Evolutionary conservation across 2,329 filamentous ascomycete species (phyloP).

Genomic region (Chlorencoelia australis): DNA sequence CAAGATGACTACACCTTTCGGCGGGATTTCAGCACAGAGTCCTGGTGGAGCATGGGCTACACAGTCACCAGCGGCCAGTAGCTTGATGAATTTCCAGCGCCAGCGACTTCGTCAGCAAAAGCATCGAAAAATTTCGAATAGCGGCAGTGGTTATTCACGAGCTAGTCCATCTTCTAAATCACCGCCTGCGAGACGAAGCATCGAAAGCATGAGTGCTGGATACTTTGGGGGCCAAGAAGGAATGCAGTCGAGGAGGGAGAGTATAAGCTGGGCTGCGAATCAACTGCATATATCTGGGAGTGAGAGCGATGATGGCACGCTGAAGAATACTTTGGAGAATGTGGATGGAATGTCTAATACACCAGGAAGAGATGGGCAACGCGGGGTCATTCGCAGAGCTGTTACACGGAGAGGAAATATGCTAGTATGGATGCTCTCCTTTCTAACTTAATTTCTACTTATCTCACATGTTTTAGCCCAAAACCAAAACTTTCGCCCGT

Average conservation of each 20-base stretch:
- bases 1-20: conserved; percentile 43
- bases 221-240: conserved; percentile 44
- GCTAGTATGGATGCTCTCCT: conserved; percentile 46
- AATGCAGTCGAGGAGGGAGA: conserved; percentile 62
- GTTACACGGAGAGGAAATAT: conserved; percentile 86
- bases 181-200: conserved; percentile 47
- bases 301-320: conserved; percentile 64
- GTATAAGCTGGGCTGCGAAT: conserved; percentile 82
- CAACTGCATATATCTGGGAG: conserved; percentile 75
- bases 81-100: conserved; percentile 69
- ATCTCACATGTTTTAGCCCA: conserved; percentile 57
- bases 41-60: conserved; percentile 53
- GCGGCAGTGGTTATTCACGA: conserved; percentile 61
- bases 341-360: conserved; percentile 32
- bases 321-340: conserved; percentile 32
- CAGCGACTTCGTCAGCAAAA: conserved; percentile 48
- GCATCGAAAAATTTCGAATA: conserved; percentile 57
- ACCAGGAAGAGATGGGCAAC: conserved; percentile 44
- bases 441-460: conserved; percentile 15
- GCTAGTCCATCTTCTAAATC: conserved; percentile 64
- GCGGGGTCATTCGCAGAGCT: conserved; percentile 69
- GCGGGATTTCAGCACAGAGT: conserved; percentile 33
- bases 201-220: conserved; percentile 27
- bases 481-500: conserved; percentile 90
- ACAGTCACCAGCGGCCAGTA: conserved; percentile 62